Conservation (phyloP, 1,284 basidiomycete genomes). For the Irpex lacteus region DNA sequence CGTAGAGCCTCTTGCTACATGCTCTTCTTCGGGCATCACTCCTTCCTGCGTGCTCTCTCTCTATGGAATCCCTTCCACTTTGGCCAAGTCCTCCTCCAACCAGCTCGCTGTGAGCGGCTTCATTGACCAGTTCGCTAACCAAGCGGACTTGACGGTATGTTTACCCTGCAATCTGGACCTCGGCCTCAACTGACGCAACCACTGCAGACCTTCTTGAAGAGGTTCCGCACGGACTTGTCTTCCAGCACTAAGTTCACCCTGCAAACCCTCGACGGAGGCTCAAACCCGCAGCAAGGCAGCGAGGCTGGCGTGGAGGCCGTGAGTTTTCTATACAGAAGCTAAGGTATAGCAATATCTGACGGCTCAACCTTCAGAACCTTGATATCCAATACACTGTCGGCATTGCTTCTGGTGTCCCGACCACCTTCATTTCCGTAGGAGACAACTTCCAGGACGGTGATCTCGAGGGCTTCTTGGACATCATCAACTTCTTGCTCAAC, state of each 20-base stretch:
- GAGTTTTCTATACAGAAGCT: constrained; percentile 23
- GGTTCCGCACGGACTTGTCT: constrained; percentile 30
- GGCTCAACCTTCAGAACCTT: constrained; percentile 34
- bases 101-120: constrained; percentile 57
- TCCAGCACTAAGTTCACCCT: constrained; percentile 27
- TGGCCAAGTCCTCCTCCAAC: constrained; percentile 40
- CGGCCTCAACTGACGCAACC: neutral
- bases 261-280: constrained; percentile 47
- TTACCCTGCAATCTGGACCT: constrained; percentile 22
- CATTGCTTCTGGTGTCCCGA: constrained; percentile 31
- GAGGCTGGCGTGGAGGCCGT: constrained; percentile 44
- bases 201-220: constrained; percentile 20
- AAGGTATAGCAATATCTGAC: neutral
- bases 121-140: constrained; percentile 52
- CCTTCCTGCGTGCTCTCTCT: constrained; percentile 52
- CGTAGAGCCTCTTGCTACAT: neutral
- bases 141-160: constrained; percentile 41
- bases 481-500: constrained; percentile 27
- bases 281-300: constrained; percentile 34
- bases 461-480: constrained; percentile 22
- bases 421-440: constrained; percentile 45
- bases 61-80: constrained; percentile 49
- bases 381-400: constrained; percentile 65
- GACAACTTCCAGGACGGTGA: constrained; percentile 20
- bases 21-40: constrained; percentile 44